Base-by-base conservation (phyloP, 352 stramenopile genomes). In the Globisporangium okanoganense region DNA sequence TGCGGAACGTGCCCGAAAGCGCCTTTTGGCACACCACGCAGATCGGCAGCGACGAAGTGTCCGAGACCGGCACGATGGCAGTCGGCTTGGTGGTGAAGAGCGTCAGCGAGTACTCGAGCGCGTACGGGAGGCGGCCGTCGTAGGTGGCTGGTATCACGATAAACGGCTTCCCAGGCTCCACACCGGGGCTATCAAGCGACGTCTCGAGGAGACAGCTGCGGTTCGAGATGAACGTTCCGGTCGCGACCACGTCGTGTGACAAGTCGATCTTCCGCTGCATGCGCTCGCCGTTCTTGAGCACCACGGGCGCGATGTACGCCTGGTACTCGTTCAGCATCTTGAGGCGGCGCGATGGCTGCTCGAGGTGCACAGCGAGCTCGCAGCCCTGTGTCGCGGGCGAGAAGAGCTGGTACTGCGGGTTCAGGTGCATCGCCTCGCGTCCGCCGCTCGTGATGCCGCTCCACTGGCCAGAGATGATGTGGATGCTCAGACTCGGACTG, bases 161-260 rank as follows among this genome's bases (percentile, higher is more conserved):
- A 53, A 82, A 88, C 6, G 78, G 78, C 36, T 81, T 77, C 7
- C 70, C 76, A 5, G 66, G 65, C 31, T 73, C 69, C 9, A 55
- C 45, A 12, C 72, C 70, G 1, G 49, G 35, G 12, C 41, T 33
- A 58, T 79, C 73, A 22, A 90, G 78, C 33, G 66, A 61, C 8
- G 79, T 62, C 35, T 89, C 77, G 10, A 92, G 40, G 49, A 92
- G 43, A 31, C 78, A 92, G 55, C 85, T 92, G 40, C 85, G 82
- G 68, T 87, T 94, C 31, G 85, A 94, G 52, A 94, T 92, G 61
- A 94, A 94, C 12, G 83, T 94, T 35, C 85, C 85, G 5, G 78
- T 93, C 48, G 83, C 77, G 25, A 94, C 66, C 10, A 94, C 78
- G 55, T 94, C 83, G 31, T 83, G 71, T 10, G 71, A 82, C n/a